These are phyloP conservation scores for Hansenula lynferdii DNA, from an alignment of 1,139 yeast species.

Conservation along the genomic window DNA sequence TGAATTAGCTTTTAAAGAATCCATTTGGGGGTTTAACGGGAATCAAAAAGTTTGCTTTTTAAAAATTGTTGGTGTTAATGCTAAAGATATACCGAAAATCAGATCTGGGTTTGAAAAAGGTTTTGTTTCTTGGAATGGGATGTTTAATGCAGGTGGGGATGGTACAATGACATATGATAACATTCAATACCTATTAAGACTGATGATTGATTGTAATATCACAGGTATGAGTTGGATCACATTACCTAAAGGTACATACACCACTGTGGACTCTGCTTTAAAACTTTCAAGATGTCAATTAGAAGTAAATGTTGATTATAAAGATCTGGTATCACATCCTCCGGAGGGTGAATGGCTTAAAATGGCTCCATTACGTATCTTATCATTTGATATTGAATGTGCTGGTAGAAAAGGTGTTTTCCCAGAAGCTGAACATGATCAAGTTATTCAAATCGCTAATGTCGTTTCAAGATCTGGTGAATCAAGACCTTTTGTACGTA, in stretches of 20 bases:
- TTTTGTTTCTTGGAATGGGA: constrained; percentile 57
- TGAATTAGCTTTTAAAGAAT: constrained; percentile 67
- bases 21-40: constrained; percentile 92
- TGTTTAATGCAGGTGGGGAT: constrained; percentile 49
- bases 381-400: constrained; percentile 97
- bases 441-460: constrained; percentile 96
- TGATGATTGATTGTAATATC: constrained; percentile 88
- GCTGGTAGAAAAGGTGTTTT: constrained; percentile 96
- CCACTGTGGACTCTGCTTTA: constrained; percentile 32
- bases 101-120: constrained; percentile 85
- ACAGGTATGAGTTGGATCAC: constrained; percentile 99
- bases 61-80: constrained; percentile 63
- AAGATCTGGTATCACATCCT: constrained; percentile 69
- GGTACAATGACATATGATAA: constrained; percentile 81
- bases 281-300: constrained; percentile 77
- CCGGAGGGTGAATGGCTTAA: constrained; percentile 94
- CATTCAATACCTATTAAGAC: constrained; percentile 74
- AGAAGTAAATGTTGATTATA: constrained; percentile 68
- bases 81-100: constrained; percentile 58
- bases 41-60: constrained; percentile 75
- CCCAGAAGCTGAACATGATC: constrained; percentile 91
- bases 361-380: constrained; percentile 88
- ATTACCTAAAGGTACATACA: constrained; percentile 70
- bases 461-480: constrained; percentile 86
- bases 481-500: constrained; percentile 81